Percentiles rank a stretch among this genome's conserved stretches.
phyloP scores from a whole-genome alignment of 2,329 filamentous ascomycete genomes.

The Aspergillus novoparasiticus region DNA sequence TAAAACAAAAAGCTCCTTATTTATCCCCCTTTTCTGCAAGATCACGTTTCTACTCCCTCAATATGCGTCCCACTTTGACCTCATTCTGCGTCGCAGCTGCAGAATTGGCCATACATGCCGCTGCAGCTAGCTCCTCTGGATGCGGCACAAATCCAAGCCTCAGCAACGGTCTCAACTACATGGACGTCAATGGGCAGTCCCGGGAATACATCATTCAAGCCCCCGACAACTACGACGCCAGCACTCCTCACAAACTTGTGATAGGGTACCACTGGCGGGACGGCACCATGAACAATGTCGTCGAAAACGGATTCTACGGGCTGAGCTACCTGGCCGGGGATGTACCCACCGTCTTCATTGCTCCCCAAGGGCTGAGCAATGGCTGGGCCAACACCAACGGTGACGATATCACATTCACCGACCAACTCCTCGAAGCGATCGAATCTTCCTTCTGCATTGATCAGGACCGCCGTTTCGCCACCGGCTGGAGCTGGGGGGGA shows the following conservation, averaged over 20 bases:
- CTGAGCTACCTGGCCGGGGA: too few relatives aligned
- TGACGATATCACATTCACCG: conserved; percentile 33
- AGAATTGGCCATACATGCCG: background rate
- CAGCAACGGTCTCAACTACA: background rate
- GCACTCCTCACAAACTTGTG: conserved; percentile 2
- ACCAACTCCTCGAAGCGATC: conserved; percentile 41
- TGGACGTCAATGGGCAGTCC: background rate
- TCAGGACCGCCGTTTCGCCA: conserved; percentile 45
- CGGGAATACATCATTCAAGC: conserved; percentile 8
- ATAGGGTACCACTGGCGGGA: conserved; percentile 9
- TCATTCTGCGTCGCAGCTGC: background rate
- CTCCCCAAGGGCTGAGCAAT: too few relatives aligned
- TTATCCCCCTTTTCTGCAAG: background rate
- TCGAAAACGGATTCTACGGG: conserved; percentile 21
- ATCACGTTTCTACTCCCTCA: background rate
- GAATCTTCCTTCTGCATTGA: conserved; percentile 48
- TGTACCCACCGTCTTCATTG: too few relatives aligned
- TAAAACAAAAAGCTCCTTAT: background rate
- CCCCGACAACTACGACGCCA: conserved; percentile 7
- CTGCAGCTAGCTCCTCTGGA: conserved; percentile 8
- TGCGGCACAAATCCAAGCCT: conserved; percentile 12
- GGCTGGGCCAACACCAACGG: too few relatives aligned
- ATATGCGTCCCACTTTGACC: background rate
- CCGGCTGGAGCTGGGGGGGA: conserved; percentile 51
- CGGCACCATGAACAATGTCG: conserved; percentile 8